phyloP scores from a whole-genome alignment of 2,329 filamentous ascomycete genomes.

The Achaetomium macrosporum region DNA sequence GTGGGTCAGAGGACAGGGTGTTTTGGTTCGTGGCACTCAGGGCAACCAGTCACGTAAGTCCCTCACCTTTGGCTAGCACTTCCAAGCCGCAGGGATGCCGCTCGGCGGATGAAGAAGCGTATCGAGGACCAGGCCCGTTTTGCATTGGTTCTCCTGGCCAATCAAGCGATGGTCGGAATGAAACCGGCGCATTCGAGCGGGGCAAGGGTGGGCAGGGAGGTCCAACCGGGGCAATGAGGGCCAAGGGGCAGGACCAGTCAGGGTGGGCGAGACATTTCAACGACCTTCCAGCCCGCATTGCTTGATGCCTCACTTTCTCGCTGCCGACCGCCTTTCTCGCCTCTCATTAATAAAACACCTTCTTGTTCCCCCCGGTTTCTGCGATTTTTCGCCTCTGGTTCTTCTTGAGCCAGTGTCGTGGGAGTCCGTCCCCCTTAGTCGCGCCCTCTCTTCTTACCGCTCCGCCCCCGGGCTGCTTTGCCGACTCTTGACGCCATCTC shows the following conservation, averaged over 20 bases:
- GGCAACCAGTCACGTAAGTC: conserved; percentile 14
- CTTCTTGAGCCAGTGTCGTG: conserved; percentile 8
- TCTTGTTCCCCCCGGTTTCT: conserved; percentile 5
- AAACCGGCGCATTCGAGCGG: no score
- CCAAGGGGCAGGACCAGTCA: conserved; percentile 21
- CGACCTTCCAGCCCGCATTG: conserved; percentile 21
- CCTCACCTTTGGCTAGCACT: no score
- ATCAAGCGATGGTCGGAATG: conserved; percentile 25
- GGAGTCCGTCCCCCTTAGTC: conserved; percentile 12
- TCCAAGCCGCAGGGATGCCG: no score
- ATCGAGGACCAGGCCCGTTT: conserved; percentile 17
- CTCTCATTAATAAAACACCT: conserved; percentile 24
- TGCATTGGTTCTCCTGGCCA: conserved; percentile 23
- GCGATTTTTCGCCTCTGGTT: conserved; percentile 10
- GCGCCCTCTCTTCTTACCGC: conserved; percentile 5
- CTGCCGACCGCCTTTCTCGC: conserved; percentile 23
- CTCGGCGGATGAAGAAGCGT: conserved; percentile 9
- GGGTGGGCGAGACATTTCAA: conserved; percentile 25
- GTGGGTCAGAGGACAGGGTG: no score
- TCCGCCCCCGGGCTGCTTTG: background rate
- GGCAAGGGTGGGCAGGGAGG: background rate
- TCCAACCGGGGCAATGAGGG: background rate
- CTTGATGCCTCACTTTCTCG: conserved; percentile 17
- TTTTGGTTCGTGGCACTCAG: conserved; percentile 10
- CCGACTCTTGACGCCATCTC: background rate